Evolutionary conservation across 768 basidiomycete genomes (phyloP), one percentile per base, ranked within the genome.

Genomic region (Crassisporium funariophilum): DNA sequence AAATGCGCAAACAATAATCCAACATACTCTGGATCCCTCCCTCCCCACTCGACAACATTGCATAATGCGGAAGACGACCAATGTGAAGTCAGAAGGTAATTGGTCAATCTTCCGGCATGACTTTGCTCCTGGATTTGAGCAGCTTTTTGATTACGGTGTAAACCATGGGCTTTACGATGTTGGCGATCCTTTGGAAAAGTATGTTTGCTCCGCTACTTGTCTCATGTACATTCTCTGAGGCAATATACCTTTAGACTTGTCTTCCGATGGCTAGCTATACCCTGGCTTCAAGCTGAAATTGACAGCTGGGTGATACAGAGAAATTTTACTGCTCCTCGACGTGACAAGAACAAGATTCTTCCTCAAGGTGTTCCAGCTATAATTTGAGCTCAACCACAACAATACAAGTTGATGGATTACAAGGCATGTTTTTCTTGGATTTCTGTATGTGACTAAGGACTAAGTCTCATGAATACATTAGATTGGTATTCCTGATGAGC

Each of bases 1-100:
- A 1, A 76, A 77, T 54, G 58, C 52, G 0, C 71, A 76, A 0
- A 74, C 75, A 0, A 21, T 54, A 0, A 53, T 73, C 0, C 62
- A 68, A 0, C 75, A 76, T 4, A 41, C 33, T 1, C 63, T 68
- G 9, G 74, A 79, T 41, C 68, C 73, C 0, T 19, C 44, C 0
- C 57, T 78, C 13, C 7, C 4, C 9, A 37, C 9, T 20, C 9
- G n/a, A n/a, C n/a, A n/a, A n/a, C n/a, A n/a, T 12, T n/a, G n/a
- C n/a, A n/a, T n/a, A n/a, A n/a, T n/a, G n/a, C n/a, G n/a, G n/a
- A n/a, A n/a, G n/a, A n/a, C n/a, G n/a, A n/a, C n/a, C n/a, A n/a
- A n/a, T n/a, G n/a, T n/a, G n/a, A n/a, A n/a, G n/a, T n/a, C n/a
- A n/a, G n/a, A n/a, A n/a, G n/a, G n/a, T n/a, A n/a, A n/a, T n/a